phyloP scores from a whole-genome alignment of 1,139 yeast species.

The Suhomyces guaymorum region DNA sequence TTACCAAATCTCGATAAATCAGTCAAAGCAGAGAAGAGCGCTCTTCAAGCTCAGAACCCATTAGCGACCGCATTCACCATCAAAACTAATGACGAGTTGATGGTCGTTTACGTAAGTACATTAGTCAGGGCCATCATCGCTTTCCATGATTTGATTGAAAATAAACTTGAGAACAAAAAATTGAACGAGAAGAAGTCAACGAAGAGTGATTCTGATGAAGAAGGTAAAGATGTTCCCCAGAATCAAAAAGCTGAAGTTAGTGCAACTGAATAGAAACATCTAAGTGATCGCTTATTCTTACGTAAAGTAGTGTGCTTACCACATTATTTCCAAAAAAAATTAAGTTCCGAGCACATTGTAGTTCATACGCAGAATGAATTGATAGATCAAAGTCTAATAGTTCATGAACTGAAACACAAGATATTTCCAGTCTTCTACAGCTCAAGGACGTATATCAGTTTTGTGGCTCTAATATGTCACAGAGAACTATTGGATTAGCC shows the following conservation, averaged over 20 bases:
- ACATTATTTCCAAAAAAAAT: constrained; percentile 1
- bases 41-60: constrained; percentile 34
- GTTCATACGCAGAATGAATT: too few relatives aligned
- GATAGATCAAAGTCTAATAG: not conserved
- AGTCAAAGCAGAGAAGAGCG: constrained; percentile 12
- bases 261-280: constrained; percentile 2
- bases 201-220: constrained; percentile 1
- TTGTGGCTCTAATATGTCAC: constrained; percentile 20
- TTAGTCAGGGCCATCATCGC: constrained; percentile 94
- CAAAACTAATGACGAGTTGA: constrained; percentile 92
- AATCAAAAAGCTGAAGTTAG: too few relatives aligned
- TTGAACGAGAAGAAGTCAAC: constrained; percentile 39
- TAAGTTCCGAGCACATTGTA: not conserved
- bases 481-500: constrained; percentile 25
- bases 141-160: constrained; percentile 94
- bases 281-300: too few relatives aligned
- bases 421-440: too few relatives aligned
- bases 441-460: too few relatives aligned
- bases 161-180: constrained; percentile 81
- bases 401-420: not conserved
- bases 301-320: too few relatives aligned
- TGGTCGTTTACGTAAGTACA: constrained; percentile 88
- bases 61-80: constrained; percentile 81
- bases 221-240: not conserved
- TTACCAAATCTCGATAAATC: constrained; percentile 73